Conservation (phyloP, 176 grass and related monocot species). For the Paspalum notatum region DNA sequence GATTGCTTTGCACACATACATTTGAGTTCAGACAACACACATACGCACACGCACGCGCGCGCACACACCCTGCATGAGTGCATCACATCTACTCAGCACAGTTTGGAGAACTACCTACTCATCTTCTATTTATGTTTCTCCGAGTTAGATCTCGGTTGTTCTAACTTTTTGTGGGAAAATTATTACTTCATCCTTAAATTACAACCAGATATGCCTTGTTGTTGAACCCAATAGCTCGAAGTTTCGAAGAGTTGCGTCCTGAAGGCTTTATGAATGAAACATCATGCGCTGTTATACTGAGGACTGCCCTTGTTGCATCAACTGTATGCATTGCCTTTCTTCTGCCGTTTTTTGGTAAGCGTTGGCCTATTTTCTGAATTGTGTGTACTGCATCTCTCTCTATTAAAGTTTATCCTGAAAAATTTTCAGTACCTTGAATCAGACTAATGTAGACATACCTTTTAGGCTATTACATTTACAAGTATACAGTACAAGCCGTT, state of each 20-base stretch:
- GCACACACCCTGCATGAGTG: no score
- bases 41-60: no score
- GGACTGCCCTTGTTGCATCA: slow-evolving; percentile 71
- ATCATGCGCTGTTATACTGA: slow-evolving; percentile 53
- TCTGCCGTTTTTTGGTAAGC: slow-evolving; percentile 86
- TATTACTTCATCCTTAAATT: slow-evolving; percentile 60
- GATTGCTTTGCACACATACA: no score
- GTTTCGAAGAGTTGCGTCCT: slow-evolving; percentile 86
- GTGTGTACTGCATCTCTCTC: background rate
- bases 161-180: background rate
- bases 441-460: background rate
- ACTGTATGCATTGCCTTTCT: slow-evolving; percentile 87
- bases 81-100: no score
- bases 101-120: no score
- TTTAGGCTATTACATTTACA: background rate
- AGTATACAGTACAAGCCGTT: background rate
- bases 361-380: slow-evolving; percentile 13
- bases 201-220: slow-evolving; percentile 78
- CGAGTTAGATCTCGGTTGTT: slow-evolving; percentile 23
- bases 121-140: no score
- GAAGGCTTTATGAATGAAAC: slow-evolving; percentile 55
- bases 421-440: background rate
- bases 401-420: background rate
- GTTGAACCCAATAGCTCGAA: slow-evolving; percentile 83
- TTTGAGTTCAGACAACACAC: no score